Evolutionary conservation across 2,329 filamentous ascomycete species (phyloP), one percentile per base, ranked within the genome.

Genomic region (Diaporthe capsici): DNA sequence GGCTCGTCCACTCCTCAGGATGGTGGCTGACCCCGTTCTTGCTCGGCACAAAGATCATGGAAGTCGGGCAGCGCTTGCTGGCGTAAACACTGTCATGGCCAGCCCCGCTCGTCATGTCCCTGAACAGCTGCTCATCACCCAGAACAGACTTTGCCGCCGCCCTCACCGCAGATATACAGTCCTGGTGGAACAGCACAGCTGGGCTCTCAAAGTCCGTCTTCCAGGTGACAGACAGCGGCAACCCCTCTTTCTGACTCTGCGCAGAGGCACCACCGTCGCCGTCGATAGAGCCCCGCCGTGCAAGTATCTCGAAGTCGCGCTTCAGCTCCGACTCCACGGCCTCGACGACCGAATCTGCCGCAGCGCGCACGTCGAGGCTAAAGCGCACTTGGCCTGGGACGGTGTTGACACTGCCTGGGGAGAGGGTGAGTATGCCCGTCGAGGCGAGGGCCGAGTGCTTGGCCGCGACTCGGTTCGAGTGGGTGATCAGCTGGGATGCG

Each of bases 341-440:
- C 5, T 88, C 85, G 1, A 94, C 88, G 3, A 87, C 88, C 34
- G 85, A 84, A 79, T 93, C 90, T 47, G 88, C 85, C 7, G 86
- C 88, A 0, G 90, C 88, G 44, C 93, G 90, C 72, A 95, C 90
- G 80, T 95, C 93, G 7, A 95, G 88, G 42, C 88, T 91, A 82
- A 95, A 94, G 60, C 87, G 87, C 8, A 95, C 94, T 42, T 86
- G 83, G 0, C 92, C 92, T 0, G 94, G 92, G 0, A 95, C 92
- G 0, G 94, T 95, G 82, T 95, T 95, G 22, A 93, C 93, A 76
- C 89, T 92, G 6, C 93, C 92, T 0, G 93, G 93, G 63, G 88
- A 89, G 10, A 92, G 85, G 17, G 88, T 80, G 42, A 95, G 82
- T 73, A 95, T 94, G 0, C 93, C 94, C 0, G 94, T 94, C 3